These are phyloP conservation scores for Arachnomyces sp. DNA, from an alignment of 2,329 filamentous ascomycete species.

Conservation along the genomic window DNA sequence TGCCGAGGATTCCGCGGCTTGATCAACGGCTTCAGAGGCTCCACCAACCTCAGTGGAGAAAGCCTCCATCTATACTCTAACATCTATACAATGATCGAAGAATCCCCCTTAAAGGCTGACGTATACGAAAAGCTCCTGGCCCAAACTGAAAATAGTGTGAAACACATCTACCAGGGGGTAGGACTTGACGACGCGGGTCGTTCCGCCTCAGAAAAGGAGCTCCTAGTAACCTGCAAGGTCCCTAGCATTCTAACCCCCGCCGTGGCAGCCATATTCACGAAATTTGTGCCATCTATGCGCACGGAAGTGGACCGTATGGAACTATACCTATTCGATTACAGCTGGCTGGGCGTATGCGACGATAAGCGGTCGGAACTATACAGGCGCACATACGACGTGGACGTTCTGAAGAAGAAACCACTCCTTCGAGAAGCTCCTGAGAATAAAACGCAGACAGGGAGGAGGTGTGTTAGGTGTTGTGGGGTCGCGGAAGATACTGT, in stretches of 20 bases:
- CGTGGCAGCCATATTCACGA: conserved; percentile 40
- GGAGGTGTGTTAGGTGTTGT: conserved; percentile 53
- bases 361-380: conserved; percentile 52
- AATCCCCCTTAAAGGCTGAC: conserved; percentile 49
- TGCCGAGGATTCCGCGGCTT: conserved; percentile 57
- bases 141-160: conserved; percentile 59
- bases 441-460: conserved; percentile 15
- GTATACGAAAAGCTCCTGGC: conserved; percentile 57
- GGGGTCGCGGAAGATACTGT: conserved; percentile 56
- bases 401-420: conserved; percentile 45
- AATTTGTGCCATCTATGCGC: conserved; percentile 48
- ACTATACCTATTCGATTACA: conserved; percentile 65
- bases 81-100: conserved; percentile 46
- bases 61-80: conserved; percentile 40
- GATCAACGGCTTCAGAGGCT: conserved; percentile 35
- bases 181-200: conserved; percentile 38
- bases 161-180: conserved; percentile 45
- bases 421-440: conserved; percentile 2
- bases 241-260: conserved; percentile 44
- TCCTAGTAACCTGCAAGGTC: conserved; percentile 45
- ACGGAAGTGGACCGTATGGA: conserved; percentile 54
- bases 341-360: conserved; percentile 58
- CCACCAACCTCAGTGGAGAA: conserved; percentile 31
- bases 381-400: conserved; percentile 51
- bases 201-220: conserved; percentile 42